A percentile compares a stretch with the other conserved stretches of the same genome.
These are phyloP conservation scores for Calendula officinalis DNA, from an alignment of 129 eudicot genomes.

Conservation along the genomic window DNA sequence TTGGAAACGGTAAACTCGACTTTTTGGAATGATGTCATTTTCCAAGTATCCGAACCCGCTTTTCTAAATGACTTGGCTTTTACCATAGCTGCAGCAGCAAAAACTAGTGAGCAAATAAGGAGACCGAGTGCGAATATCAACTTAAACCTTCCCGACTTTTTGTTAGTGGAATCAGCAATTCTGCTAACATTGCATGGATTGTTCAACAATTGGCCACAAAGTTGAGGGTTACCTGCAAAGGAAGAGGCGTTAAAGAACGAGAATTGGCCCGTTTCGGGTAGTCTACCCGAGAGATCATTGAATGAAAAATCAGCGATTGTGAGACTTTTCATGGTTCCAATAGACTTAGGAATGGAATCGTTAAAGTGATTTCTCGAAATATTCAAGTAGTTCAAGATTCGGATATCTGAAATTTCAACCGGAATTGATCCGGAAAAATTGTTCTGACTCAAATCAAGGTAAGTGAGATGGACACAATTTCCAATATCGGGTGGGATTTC, in stretches of 20 bases:
- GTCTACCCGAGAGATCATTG: conserved; percentile 76
- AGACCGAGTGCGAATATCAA: conserved; percentile 62
- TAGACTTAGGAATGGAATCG: conserved; percentile 60
- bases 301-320: conserved; percentile 82
- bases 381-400: conserved; percentile 74
- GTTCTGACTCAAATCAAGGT: conserved; percentile 85
- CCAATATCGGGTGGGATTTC: conserved; percentile 71
- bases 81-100: conserved; percentile 65
- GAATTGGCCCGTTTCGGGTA: conserved; percentile 83
- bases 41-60: conserved; percentile 52
- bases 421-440: conserved; percentile 76
- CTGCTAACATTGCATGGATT: conserved; percentile 55
- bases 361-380: conserved; percentile 71
- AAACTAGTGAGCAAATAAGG: conserved; percentile 58
- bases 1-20: conserved; percentile 64
- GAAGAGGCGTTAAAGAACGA: conserved; percentile 74
- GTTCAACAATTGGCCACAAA: conserved; percentile 65
- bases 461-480: conserved; percentile 58
- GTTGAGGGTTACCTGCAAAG: conserved; percentile 79
- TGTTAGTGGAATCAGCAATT: conserved; percentile 28
- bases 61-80: conserved; percentile 73
- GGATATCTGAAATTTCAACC: conserved; percentile 45
- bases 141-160: conserved; percentile 47
- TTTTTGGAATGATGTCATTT: conserved; percentile 81
- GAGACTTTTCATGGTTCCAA: conserved; percentile 81